Evolutionary conservation across 202 grass and related monocot genomes (phyloP).

Genomic region (Setaria viridis): DNA sequence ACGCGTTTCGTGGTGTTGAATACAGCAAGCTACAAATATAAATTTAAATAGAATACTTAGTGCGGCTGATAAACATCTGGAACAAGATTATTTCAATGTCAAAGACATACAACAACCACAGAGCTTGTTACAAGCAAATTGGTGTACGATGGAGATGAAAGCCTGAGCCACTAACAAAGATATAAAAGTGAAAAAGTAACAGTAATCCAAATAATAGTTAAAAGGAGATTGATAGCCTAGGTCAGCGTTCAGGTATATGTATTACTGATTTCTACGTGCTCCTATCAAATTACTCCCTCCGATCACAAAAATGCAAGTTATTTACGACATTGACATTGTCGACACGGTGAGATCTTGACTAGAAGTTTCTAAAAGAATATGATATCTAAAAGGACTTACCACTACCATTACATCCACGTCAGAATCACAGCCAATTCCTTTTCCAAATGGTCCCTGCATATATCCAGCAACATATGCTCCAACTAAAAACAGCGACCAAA

Average conservation of each 20-base stretch:
- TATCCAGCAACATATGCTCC: background rate
- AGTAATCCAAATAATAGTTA: background rate
- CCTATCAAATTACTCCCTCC: background rate
- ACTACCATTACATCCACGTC: background rate
- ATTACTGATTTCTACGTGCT: background rate
- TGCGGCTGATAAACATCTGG: background rate
- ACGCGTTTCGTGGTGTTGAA: background rate
- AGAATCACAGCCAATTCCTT: background rate
- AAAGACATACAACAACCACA: background rate
- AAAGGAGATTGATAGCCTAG: background rate
- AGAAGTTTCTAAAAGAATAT: background rate
- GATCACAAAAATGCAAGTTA: background rate
- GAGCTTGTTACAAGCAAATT: conserved; percentile 1
- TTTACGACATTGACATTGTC: background rate
- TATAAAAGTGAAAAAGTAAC: background rate
- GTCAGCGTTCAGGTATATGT: background rate
- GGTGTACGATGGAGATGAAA: background rate
- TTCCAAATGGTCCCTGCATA: background rate
- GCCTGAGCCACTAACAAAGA: background rate
- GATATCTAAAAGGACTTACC: background rate
- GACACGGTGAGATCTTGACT: background rate
- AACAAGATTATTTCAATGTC: background rate
- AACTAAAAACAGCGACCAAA: conserved; percentile 19
- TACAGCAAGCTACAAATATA: background rate
- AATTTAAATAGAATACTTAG: background rate